Base-by-base conservation (phyloP, 306 rosid species). In the Potentilla sterilis region DNA sequence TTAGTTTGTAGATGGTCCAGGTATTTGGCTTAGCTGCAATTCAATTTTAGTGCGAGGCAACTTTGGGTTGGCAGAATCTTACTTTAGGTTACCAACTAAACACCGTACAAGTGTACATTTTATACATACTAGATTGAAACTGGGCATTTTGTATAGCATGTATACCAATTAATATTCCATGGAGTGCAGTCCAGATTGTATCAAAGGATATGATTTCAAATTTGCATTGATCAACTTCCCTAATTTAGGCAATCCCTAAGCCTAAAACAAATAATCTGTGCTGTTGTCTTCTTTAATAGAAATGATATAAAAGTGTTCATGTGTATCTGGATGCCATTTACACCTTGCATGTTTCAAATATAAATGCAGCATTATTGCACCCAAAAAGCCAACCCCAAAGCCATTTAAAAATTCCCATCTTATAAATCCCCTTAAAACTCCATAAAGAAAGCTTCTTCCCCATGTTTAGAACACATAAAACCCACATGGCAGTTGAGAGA, bases 291-390 rank as follows among this genome's bases (percentile, higher is more conserved):
- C 57, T 55, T 64, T 58, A 19, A 40, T 64, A 32, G 40, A 61
- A 61, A 32, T 49, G 47, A 63, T 32, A 81, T 57, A 75, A 75
- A 84, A 86, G 67, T 80, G 14, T 79, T 75, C 85, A 87, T 78
- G 83, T 78, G 70, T 73, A 82, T 34, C 37, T 4, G 57, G 74
- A 75, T 69, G 79, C 74, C 87, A 81, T 82, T 83, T 78, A 77
- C 88, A 85, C 79, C 89, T 74, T 72, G 73, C 75, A 84, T 85
- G 78, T 74, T 69, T 70, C 69, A 78, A 67, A 77, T 32, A 80
- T 79, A 40, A 89, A 85, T 76, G 83, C 75, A 70, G 67, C 81
- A 89, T 84, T 70, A 84, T 80, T 89, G 83, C 72, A 77, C 47
- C 79, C 73, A 57, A 82, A 41, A 75, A 58, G 77, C 84, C 83